Base-by-base conservation (phyloP, 306 rosid species). In the Vigna nakashimae region DNA sequence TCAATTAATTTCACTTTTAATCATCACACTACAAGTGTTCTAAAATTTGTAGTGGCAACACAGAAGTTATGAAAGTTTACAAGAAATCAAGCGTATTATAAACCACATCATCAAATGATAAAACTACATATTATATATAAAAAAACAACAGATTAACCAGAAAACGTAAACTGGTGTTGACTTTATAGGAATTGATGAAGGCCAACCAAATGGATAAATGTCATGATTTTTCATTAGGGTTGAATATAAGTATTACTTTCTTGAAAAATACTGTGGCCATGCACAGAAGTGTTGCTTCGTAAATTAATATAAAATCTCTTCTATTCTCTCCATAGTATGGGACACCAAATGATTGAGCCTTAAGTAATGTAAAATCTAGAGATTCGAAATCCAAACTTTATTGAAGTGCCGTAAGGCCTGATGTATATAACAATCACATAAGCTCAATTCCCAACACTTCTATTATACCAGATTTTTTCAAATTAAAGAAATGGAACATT, bases 271-370 rank as follows among this genome's bases (percentile, higher is more conserved):
- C 16, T 18, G 51, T 22, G 57, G 42, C 26, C 43, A 24, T n/a
- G 36, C 70, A 30, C 12, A 17, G 17, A 73, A 42, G 20, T 53
- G 17, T 42, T 34, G 64, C 9, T 74, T 57, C 11, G 24, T 36
- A 24, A 9, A 9, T 64, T 60, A 46, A 57, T 14, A 57, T 38
- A 69, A 78, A 69, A 68, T 57, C 20, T 68, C 11, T 77, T 4
- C 8, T 55, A 36, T 18, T 55, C 30, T 67, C 14, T 66, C 18
- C 46, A 5, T 4, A 57, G 40, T 46, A 59, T 49, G 43, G 63
- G 51, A 38, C 60, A 58, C 9, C 71, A 69, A 57, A 79, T 62
- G 83, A 79, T 79, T 79, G 73, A 71, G 56, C 66, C 63, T 71
- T 60, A 46, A 69, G 53, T 69, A 79, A 63, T 63, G 57, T 77